These are phyloP conservation scores for Aspergillus chevalieri DNA, from an alignment of 2,329 filamentous ascomycete species.

Conservation along the genomic window DNA sequence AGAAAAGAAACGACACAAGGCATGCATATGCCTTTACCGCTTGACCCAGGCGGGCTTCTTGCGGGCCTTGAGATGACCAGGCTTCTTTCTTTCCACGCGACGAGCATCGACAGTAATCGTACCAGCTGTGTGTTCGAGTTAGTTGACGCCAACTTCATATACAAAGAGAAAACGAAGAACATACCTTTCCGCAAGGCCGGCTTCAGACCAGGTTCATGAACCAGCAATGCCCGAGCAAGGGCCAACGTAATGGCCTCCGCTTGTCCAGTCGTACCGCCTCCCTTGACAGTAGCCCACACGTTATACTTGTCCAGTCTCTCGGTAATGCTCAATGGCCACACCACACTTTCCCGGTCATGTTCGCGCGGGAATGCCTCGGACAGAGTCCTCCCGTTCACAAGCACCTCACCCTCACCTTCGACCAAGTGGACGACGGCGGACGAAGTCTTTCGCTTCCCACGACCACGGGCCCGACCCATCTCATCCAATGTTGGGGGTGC, in stretches of 20 bases:
- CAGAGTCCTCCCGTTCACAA: constrained; percentile 86
- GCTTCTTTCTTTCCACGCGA: constrained; percentile 96
- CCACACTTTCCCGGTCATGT: constrained; percentile 88
- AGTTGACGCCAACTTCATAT: constrained; percentile 7
- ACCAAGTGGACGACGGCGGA: constrained; percentile 80
- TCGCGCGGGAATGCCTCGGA: constrained; percentile 75
- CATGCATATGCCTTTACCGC: constrained; percentile 41
- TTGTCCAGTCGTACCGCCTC: constrained; percentile 90
- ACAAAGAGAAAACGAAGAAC: constrained; percentile 28
- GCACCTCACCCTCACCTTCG: constrained; percentile 82
- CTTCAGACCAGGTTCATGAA: constrained; percentile 90
- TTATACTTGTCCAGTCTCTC: constrained; percentile 93
- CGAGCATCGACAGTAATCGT: constrained; percentile 86
- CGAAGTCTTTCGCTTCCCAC: constrained; percentile 82
- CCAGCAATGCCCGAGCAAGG: constrained; percentile 76
- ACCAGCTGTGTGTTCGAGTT: constrained; percentile 59
- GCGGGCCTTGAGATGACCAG: constrained; percentile 89
- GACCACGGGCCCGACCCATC: constrained; percentile 70
- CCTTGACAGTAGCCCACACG: constrained; percentile 75
- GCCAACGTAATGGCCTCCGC: constrained; percentile 90
- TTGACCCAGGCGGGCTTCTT: constrained; percentile 99
- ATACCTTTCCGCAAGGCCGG: constrained; percentile 80
- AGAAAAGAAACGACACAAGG: constrained; percentile 17
- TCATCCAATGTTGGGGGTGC: constrained; percentile 63
- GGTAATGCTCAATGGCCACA: constrained; percentile 83